A percentile compares a stretch with the other conserved stretches of the same genome.
These are phyloP conservation scores for Leavenworthia alabamica DNA, from an alignment of 345 rosid genomes.

Conservation along the genomic window DNA sequence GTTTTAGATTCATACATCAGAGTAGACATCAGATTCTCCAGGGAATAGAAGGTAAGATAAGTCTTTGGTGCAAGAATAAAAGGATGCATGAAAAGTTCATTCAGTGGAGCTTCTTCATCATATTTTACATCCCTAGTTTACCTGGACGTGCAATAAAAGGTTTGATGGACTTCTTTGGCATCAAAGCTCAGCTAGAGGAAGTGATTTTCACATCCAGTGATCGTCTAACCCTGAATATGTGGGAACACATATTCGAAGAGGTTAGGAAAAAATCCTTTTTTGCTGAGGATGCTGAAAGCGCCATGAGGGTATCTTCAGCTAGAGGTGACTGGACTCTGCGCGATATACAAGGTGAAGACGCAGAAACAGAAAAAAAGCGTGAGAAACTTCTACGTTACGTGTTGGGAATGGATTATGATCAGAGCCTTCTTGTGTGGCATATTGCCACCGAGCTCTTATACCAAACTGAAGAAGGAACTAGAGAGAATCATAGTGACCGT, in stretches of 20 bases:
- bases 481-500: too few species aligned
- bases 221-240: constrained; percentile 40
- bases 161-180: constrained; percentile 22
- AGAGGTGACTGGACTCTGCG: constrained; percentile 54
- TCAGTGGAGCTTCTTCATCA: neutral
- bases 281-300: constrained; percentile 38
- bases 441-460: too few species aligned
- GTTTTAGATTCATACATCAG: neutral
- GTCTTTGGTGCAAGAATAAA: neutral
- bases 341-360: constrained; percentile 15
- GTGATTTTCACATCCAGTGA: constrained; percentile 30
- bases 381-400: constrained; percentile 33
- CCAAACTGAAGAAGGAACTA: too few species aligned
- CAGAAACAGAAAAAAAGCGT: neutral
- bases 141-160: neutral
- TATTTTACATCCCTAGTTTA: neutral
- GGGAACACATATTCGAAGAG: constrained; percentile 45
- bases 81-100: neutral
- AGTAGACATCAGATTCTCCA: neutral
- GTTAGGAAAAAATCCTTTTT: constrained; percentile 31
- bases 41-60: neutral
- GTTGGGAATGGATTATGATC: constrained; percentile 35
- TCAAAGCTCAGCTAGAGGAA: constrained; percentile 35
- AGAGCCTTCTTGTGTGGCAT: constrained; percentile 27
- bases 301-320: constrained; percentile 42